Evolutionary conservation across 306 rosid genomes (phyloP), one percentile per base, ranked within the genome.

Genomic region (Senna siamea): DNA sequence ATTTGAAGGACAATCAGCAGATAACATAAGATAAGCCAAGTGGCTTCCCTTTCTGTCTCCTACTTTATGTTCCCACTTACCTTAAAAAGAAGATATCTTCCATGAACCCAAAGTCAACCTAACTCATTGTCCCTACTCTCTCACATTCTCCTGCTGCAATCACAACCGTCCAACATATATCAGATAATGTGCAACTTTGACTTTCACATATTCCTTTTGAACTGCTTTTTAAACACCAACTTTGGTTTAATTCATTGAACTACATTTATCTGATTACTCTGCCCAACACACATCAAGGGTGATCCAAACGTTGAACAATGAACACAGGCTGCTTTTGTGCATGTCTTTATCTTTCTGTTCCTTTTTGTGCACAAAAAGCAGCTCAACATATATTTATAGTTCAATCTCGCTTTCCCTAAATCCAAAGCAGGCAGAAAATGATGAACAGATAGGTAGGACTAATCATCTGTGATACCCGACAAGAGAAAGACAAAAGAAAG

Each of bases 251-350:
- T n/a, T n/a, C n/a, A n/a, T n/a, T n/a, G n/a, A n/a, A n/a, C n/a
- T n/a, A n/a, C n/a, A n/a, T n/a, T n/a, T n/a, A n/a, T n/a, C n/a
- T n/a, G n/a, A n/a, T n/a, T n/a, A n/a, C n/a, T n/a, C n/a, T n/a
- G n/a, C n/a, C n/a, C n/a, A n/a, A n/a, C 30, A 26, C 30, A 26
- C 30, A 26, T 26, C 30, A 26, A 26, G 83, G 80, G 81, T 80
- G 71, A 84, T 73, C 88, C 85, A 76, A 77, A 70, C 85, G 87
- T 92, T 57, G 85, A 88, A 83, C 81, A 83, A 86, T 87, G 88
- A 85, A 85, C 80, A 74, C 79, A 76, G 85, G 87, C 82, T 82
- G 80, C 86, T 85, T 87, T 89, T 82, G 54, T 81, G 90, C 92
- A 81, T 94, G 76, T 84, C 81, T 67, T 85, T 81, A 80, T 53